Conservation (phyloP, 2,329 filamentous ascomycete species). For the Dryadomyces quercus-mongolicae region DNA sequence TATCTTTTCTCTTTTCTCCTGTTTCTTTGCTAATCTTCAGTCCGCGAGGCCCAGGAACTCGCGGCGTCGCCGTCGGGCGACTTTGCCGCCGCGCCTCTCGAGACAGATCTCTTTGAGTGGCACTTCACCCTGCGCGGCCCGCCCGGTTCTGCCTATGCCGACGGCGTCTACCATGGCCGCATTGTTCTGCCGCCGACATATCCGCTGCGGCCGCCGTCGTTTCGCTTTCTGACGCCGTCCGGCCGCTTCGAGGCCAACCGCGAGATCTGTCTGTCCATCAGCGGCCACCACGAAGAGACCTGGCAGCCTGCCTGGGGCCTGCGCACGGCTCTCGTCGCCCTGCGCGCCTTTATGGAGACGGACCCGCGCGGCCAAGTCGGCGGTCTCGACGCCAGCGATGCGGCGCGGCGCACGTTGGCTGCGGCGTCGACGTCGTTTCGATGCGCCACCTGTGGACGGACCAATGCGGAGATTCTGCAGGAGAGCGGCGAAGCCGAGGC, state of each 20-base stretch:
- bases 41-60: conserved; percentile 86
- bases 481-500: conserved; percentile 52
- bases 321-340: conserved; percentile 67
- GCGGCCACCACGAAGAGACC: conserved; percentile 91
- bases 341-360: conserved; percentile 88
- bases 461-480: conserved; percentile 60
- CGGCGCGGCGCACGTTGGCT: conserved; percentile 58
- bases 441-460: conserved; percentile 58
- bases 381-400: conserved; percentile 65
- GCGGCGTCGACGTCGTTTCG: conserved; percentile 50
- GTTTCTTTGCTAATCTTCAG: conserved; percentile 27
- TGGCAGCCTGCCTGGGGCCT: conserved; percentile 99
- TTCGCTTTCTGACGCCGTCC: conserved; percentile 85
- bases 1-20: neutral
- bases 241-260: conserved; percentile 93
- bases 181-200: conserved; percentile 85
- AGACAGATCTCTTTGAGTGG: conserved; percentile 93
- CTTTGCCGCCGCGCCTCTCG: conserved; percentile 74
- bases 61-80: conserved; percentile 68
- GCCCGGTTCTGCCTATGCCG: conserved; percentile 64
- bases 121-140: conserved; percentile 95
- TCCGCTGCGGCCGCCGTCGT: conserved; percentile 83
- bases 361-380: conserved; percentile 81
- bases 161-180: conserved; percentile 87
- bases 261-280: conserved; percentile 91